Base-by-base conservation (phyloP, 441 rosid genomes). In the Pelargonium australe region DNA sequence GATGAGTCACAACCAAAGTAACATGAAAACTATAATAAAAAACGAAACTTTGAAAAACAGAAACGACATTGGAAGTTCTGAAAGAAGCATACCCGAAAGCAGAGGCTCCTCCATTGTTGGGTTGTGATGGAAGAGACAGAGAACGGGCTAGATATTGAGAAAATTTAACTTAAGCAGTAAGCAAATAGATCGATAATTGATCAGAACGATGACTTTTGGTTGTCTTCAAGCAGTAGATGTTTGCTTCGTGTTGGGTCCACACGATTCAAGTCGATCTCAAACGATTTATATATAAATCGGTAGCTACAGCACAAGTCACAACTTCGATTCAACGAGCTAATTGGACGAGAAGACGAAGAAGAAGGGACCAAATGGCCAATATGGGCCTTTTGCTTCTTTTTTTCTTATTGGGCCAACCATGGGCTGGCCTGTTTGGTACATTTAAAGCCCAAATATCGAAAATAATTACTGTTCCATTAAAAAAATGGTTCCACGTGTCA, bases 71-170 rank as follows among this genome's bases (percentile, higher is more conserved):
- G 19, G 47, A 17, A 5, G 5, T 1, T 65, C 25, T 10, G 57
- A 25, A 47, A 57, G 6, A 1, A 40, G 49, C 67, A 49, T 76
- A 90, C 96, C 98, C 70, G 93, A 79, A 71, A 89, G 93, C 63
- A 91, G 85, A 75, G 96, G 89, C 80, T 87, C 87, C 75, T 93
- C 96, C 98, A 90, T 90, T 49, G 1, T 28, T 44, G 8, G 37
- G 37, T 4, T 20, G 9, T 19, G 53, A 45, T 45, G 53, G 53
- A 45, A 11, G 53, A 45, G 53, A 45, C 4, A 45, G 14, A 45
- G 53, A 3, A 12, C 12, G 13, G 14, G 53, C 53, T 45, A 10
- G 12, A 45, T 45, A 45, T 45, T 9, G 53, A 10, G n/a, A 12
- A 10, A 2, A 34, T 9, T 45, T 45, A 10, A 10, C 53, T 45